phyloP scores from a whole-genome alignment of 1,139 yeast species.

The Wickerhamomyces sp. region DNA sequence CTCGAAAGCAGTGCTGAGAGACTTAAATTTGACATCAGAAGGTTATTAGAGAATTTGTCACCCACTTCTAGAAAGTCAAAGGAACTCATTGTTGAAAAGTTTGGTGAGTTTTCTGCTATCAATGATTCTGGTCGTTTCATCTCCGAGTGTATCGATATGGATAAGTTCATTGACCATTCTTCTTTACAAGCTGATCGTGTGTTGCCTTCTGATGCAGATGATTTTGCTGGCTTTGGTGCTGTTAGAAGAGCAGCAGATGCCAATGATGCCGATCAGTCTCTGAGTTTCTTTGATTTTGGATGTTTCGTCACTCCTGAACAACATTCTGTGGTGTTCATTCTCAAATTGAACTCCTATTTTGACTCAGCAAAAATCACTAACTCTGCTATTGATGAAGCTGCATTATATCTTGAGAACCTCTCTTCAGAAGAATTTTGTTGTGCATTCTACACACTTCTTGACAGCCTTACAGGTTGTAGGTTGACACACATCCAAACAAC shows the following conservation, averaged over 20 bases:
- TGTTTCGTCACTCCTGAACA: conserved; percentile 9
- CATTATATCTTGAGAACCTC: conserved; percentile 7
- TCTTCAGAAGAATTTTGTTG: conserved; percentile 6
- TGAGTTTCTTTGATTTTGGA: conserved; percentile 8
- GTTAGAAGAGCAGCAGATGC: conserved; percentile 9
- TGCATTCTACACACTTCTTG: conserved; percentile 10
- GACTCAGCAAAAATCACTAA: conserved; percentile 1
- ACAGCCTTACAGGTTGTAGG: conserved; percentile 3
- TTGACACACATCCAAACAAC: conserved; percentile 3
- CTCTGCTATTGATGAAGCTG: conserved; percentile 10
- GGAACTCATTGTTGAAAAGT: conserved; percentile 3
- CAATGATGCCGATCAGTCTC: not conserved
- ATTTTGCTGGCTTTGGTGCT: conserved; percentile 18
- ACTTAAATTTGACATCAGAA: conserved; percentile 14
- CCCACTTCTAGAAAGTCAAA: conserved; percentile 2
- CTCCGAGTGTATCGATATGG: conserved; percentile 9
- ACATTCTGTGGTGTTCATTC: conserved; percentile 2
- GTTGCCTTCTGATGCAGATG: conserved; percentile 5
- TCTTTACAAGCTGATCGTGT: too few relatives aligned
- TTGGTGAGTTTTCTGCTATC: conserved; percentile 8
- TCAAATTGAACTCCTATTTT: conserved; percentile 7
- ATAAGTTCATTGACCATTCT: not conserved
- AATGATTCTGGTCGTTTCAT: conserved; percentile 15
- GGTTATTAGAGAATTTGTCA: conserved; percentile 8
- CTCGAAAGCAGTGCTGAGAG: conserved; percentile 13